Percentiles rank a stretch among this genome's conserved stretches.
Conservation (phyloP, 208 protist genomes). For the Polymyxa betae region DNA sequence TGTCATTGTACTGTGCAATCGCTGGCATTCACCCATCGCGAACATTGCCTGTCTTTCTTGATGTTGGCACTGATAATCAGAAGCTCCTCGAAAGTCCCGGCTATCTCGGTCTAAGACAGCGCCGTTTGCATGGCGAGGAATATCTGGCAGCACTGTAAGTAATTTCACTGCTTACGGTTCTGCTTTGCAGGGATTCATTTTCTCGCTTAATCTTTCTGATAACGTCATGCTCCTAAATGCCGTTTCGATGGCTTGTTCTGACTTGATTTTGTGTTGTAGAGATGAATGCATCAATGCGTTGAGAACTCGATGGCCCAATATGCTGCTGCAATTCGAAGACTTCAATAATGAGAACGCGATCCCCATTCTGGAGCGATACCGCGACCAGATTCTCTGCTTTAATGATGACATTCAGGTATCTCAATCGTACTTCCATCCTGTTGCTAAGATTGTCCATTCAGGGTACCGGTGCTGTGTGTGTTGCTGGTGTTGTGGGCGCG, state of each 20-base stretch:
- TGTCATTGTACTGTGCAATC: constrained; percentile 64
- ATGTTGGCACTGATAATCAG: constrained; percentile 69
- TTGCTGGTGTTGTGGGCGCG: constrained; percentile 62
- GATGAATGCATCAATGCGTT: constrained; percentile 70
- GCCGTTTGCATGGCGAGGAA: constrained; percentile 59
- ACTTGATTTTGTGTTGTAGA: too few species aligned
- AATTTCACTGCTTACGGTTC: neutral
- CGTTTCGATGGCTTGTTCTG: too few species aligned
- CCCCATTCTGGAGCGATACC: constrained; percentile 66
- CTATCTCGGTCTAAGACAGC: constrained; percentile 65
- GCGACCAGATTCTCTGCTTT: constrained; percentile 65
- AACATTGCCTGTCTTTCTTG: constrained; percentile 66
- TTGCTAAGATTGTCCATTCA: neutral
- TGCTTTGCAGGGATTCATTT: neutral
- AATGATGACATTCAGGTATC: constrained; percentile 76
- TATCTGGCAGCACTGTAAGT: constrained; percentile 63
- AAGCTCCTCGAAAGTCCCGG: constrained; percentile 59
- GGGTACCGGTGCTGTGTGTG: constrained; percentile 61
- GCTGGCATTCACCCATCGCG: constrained; percentile 67
- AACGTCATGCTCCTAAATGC: too few species aligned
- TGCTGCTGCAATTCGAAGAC: constrained; percentile 77
- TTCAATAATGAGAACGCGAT: constrained; percentile 76
- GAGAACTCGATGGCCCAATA: constrained; percentile 61
- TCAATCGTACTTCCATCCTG: neutral
- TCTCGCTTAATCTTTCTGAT: constrained; percentile 33